Evolutionary conservation across 2,329 filamentous ascomycete species (phyloP), one percentile per base, ranked within the genome.

Genomic region (Madurella fahalii): DNA sequence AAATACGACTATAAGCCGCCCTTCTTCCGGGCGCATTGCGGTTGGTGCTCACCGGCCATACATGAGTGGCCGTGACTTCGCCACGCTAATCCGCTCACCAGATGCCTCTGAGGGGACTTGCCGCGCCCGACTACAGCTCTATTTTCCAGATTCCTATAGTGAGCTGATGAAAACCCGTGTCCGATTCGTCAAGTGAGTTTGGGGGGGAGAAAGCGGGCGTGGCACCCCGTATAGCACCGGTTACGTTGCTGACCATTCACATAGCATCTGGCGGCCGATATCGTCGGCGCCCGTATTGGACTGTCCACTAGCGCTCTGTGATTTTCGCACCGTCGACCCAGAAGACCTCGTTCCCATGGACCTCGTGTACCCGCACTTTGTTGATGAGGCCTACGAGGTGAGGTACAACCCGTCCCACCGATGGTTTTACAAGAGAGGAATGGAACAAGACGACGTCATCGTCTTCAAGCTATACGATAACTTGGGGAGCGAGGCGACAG

Each of bases 391-490:
- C 2, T 59, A 59, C 30, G 57, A 59, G 39, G 51, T 59, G 20
- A 40, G 20, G 7, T 48, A 55, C 45, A 59, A 51, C 39, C 57
- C 54, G 1, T 31, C 41, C 2, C 54, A 59, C 32, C 44, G 54
- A 8, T 59, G 57, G 57, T 55, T 59, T 37, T 59, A 59, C 31
- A 53, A 52, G 47, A 40, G 40, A 34, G 41, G 47, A 4, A 54
- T 54, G 52, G 18, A 9, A 37, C 30, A 49, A 32, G 57, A 59
- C 31, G 54, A 59, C 25, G 52, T 46, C 44, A 41, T 57, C n/a
- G 30, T 57, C 8, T 59, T 59, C 49, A 57, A 59, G 31, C 51
- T 59, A 5, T 57, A 34, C 15, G 57, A 57, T 34, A 59, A 42
- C 46, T 25, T 47, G 17, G 30, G 18, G 2, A 47, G 34, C 32